phyloP scores from a whole-genome alignment of 805 yeast genomes.

The Saturnispora halmiae region DNA sequence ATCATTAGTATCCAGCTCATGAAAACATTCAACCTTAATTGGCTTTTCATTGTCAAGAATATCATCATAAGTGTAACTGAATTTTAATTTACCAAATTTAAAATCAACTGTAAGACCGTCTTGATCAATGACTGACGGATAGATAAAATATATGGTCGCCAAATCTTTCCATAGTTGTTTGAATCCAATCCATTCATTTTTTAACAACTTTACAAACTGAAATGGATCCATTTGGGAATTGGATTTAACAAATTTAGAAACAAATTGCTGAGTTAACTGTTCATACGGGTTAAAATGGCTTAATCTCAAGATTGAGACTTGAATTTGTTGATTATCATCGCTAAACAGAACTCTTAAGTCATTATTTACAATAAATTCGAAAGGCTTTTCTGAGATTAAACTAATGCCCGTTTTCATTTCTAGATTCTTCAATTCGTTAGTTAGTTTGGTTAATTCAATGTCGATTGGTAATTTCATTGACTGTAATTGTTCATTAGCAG shows the following conservation, averaged over 20 bases:
- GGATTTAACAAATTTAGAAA: not conserved
- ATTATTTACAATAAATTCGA: not conserved
- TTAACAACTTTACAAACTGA: constrained; percentile 2
- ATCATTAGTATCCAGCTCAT: not conserved
- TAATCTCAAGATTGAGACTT: not conserved
- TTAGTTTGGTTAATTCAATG: constrained; percentile 12
- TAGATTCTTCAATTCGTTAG: constrained; percentile 10
- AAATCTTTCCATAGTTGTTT: constrained; percentile 11
- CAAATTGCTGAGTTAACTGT: not conserved
- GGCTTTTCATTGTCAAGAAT: constrained; percentile 2
- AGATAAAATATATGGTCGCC: constrained; percentile 5
- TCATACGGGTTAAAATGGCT: constrained; percentile 8
- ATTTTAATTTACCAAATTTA: not conserved
- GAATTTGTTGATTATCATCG: not conserved
- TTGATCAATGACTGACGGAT: not conserved
- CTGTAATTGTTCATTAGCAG: constrained; percentile 1
- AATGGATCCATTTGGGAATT: not conserved
- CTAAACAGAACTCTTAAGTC: constrained; percentile 1
- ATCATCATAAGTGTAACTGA: constrained; percentile 1
- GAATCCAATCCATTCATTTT: constrained; percentile 6
- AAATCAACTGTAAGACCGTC: constrained; percentile 5
- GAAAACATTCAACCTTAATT: not conserved
- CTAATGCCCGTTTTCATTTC: constrained; percentile 1
- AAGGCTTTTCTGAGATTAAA: not conserved
- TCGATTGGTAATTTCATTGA: constrained; percentile 15